These are phyloP conservation scores for Paraleonurus japonicus DNA, from an alignment of 257 asterid genomes.

Conservation along the genomic window DNA sequence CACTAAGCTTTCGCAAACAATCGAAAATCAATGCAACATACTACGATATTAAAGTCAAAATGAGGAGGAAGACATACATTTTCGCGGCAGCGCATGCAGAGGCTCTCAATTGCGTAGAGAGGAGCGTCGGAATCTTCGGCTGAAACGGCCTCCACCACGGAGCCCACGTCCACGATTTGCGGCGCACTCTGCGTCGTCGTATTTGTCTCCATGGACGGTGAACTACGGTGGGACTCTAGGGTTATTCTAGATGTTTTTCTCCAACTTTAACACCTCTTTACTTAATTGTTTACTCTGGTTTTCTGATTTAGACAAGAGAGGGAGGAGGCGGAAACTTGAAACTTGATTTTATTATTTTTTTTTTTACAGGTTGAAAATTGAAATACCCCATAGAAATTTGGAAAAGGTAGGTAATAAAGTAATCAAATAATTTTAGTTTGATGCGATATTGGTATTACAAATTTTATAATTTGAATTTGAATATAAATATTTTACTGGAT, in stretches of 20 bases:
- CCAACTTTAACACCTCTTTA: neutral
- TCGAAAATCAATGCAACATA: neutral
- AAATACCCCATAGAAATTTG: no score
- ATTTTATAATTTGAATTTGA: no score
- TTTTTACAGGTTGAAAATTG: no score
- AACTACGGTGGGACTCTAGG: no score
- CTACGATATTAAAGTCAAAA: neutral
- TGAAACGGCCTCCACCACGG: conserved; percentile 81
- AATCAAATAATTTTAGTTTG: no score
- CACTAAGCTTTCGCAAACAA: neutral
- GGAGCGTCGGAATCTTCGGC: conserved; percentile 64
- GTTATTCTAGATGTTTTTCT: neutral
- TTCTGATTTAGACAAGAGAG: neutral
- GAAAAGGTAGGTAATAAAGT: no score
- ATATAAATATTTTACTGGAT: no score
- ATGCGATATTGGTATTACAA: no score
- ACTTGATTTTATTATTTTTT: no score
- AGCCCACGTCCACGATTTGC: conserved; percentile 71
- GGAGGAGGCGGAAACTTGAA: conserved; percentile 28
- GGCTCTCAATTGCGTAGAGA: conserved; percentile 74
- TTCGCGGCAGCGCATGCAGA: conserved; percentile 91
- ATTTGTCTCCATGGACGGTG: conserved; percentile 29
- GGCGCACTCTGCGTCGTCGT: conserved; percentile 24
- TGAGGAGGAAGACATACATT: conserved; percentile 40
- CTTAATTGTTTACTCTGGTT: neutral